Evolutionary conservation across 306 rosid genomes (phyloP).

Genomic region (Astragalus membranaceus): DNA sequence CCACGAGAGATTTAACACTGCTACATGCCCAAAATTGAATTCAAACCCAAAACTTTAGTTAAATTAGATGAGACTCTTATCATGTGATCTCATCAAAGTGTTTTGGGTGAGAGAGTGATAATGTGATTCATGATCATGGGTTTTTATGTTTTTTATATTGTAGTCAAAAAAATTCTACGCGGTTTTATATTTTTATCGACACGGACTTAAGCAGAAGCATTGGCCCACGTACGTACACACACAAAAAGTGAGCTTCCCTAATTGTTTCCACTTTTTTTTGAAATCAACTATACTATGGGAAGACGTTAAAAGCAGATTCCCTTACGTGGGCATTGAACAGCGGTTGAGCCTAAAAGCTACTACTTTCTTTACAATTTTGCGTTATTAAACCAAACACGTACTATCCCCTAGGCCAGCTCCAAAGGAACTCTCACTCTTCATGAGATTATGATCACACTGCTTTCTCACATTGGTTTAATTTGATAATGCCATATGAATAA

Average conservation of each 20-base stretch:
- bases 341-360: slow-evolving; percentile 33
- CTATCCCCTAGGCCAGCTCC: slow-evolving; percentile 12
- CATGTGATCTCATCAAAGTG: no score
- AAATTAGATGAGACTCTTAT: no score
- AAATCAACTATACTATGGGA: neutral
- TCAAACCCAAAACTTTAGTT: no score
- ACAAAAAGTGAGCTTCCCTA: neutral
- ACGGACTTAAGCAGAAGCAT: neutral
- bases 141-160: neutral
- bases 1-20: no score
- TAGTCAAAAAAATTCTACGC: no score
- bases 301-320: slow-evolving; percentile 48
- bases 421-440: slow-evolving; percentile 1
- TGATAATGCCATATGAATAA: no score
- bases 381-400: slow-evolving; percentile 11
- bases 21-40: no score
- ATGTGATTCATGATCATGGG: neutral
- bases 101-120: no score
- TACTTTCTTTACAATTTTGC: slow-evolving; percentile 19
- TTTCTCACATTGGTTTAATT: no score
- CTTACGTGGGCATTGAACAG: slow-evolving; percentile 26
- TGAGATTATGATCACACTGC: slow-evolving; percentile 8
- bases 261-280: neutral
- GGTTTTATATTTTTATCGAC: neutral
- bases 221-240: neutral